Base-by-base conservation (phyloP, 768 basidiomycete species). In the Mycena polygramma region DNA sequence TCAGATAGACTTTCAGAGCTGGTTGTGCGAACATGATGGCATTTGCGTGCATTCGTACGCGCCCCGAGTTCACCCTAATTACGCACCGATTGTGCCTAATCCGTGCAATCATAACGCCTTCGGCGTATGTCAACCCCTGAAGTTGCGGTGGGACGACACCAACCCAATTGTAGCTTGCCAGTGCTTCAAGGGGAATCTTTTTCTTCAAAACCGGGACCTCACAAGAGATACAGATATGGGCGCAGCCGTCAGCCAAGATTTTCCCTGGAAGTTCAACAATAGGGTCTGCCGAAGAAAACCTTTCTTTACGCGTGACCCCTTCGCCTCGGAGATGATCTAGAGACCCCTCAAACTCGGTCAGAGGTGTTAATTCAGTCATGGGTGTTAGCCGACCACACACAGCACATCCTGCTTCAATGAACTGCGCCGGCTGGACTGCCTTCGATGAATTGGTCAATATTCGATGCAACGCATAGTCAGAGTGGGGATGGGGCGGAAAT, bases 91-190 rank as follows among this genome's bases (percentile, higher is more conserved):
- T 82, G 39, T 76, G 75, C 3, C 78, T n/a, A 61, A 76, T 71
- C 4, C 74, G 54, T 26, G 57, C 57, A 11, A 58, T 58, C 57
- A 58, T 43, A 3, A 58, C 13, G 3, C 26, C n/a, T 14, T 53
- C 52, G 13, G 52, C 30, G 17, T 53, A 53, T 13, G 26, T 77
- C 2, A 84, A 67, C 2, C 69, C 52, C 41, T 74, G 36, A 2
- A 85, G 57, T 14, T 71, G 75, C 7, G 39, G 11, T 3, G 81
- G 83, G 1, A 83, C 76, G 2, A 77, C 58, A 0, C 84, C 83
- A 0, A 85, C 11, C 82, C 82, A 83, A 1, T 82, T 49, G 2
- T 79, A 77, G 73, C 81, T 82, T 0, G 81, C 80, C 7, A 84
- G 59, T 0, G 81, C 73, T 57, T 71, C 48, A 2, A 63, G 43